Conservation (phyloP, 306 rosid genomes). For the Cucurbita argyrosperma region DNA sequence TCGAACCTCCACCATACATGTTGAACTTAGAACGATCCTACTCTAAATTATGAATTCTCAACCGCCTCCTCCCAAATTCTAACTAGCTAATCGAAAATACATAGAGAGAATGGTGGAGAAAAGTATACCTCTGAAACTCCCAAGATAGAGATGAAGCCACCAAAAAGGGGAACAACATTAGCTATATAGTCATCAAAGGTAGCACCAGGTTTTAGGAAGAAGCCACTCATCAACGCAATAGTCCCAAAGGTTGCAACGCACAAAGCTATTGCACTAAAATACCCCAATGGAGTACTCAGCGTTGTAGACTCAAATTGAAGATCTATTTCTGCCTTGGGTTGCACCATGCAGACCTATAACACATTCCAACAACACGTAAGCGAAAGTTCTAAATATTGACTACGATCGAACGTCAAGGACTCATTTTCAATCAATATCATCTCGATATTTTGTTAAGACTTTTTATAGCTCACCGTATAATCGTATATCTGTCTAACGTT, state of each 20-base stretch:
- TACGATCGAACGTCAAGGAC: no score
- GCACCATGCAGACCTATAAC: slow-evolving; percentile 72
- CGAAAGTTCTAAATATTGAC: background rate
- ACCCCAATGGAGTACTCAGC: slow-evolving; percentile 71
- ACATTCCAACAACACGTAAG: background rate
- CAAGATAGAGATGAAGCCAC: slow-evolving; percentile 63
- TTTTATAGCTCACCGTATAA: no score
- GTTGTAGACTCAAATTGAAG: slow-evolving; percentile 71
- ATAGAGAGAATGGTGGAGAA: background rate
- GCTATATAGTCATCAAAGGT: slow-evolving; percentile 71
- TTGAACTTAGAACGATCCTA: background rate
- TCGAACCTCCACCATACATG: background rate
- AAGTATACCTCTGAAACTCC: slow-evolving; percentile 82
- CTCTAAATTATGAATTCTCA: background rate
- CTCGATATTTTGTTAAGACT: no score
- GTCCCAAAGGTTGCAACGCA: slow-evolving; percentile 79
- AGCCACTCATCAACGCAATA: slow-evolving; percentile 78
- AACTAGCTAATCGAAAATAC: background rate
- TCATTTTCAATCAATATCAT: no score
- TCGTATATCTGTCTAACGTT: no score
- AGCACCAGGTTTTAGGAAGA: slow-evolving; percentile 83
- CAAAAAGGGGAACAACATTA: slow-evolving; percentile 70
- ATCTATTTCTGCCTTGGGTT: slow-evolving; percentile 92
- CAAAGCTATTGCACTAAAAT: slow-evolving; percentile 49
- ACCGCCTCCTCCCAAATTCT: background rate